Conservation (phyloP, 2,329 filamentous ascomycete genomes). For the Coleophoma crateriformis region DNA sequence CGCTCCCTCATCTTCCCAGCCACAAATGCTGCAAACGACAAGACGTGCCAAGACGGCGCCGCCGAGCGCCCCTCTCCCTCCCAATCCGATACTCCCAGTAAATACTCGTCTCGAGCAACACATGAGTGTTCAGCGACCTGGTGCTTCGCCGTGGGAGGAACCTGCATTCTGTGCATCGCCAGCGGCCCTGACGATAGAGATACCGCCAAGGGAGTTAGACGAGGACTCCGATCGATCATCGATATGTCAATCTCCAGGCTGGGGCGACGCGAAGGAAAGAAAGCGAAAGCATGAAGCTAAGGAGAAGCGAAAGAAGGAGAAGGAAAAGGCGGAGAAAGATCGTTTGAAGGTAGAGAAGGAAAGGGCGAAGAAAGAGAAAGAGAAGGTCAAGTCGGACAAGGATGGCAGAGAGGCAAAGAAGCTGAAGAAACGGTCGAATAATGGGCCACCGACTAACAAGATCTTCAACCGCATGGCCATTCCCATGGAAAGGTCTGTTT, state of each 20-base stretch:
- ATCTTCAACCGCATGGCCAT: constrained; percentile 8
- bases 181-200: not conserved
- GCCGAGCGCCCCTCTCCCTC: constrained; percentile 3
- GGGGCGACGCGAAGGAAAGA: constrained; percentile 52
- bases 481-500: constrained; percentile 8
- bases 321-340: constrained; percentile 33
- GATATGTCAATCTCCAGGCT: constrained; percentile 57
- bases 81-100: no score
- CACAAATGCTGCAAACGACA: not conserved
- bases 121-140: no score
- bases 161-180: no score
- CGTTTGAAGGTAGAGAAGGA: no score
- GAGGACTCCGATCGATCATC: constrained; percentile 22
- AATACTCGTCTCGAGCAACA: no score
- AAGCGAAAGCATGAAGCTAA: constrained; percentile 42
- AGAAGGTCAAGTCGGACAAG: constrained; percentile 31
- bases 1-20: no score
- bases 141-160: no score
- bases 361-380: constrained; percentile 30
- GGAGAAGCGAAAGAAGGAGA: constrained; percentile 38
- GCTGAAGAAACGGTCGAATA: constrained; percentile 26
- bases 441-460: constrained; percentile 20
- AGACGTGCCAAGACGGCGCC: constrained; percentile 4
- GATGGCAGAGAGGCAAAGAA: constrained; percentile 32
- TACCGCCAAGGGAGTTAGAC: constrained; percentile 1